Percentiles rank a stretch among this genome's conserved stretches.
Conservation (phyloP, 345 rosid genomes). For the Linum lewisii region DNA sequence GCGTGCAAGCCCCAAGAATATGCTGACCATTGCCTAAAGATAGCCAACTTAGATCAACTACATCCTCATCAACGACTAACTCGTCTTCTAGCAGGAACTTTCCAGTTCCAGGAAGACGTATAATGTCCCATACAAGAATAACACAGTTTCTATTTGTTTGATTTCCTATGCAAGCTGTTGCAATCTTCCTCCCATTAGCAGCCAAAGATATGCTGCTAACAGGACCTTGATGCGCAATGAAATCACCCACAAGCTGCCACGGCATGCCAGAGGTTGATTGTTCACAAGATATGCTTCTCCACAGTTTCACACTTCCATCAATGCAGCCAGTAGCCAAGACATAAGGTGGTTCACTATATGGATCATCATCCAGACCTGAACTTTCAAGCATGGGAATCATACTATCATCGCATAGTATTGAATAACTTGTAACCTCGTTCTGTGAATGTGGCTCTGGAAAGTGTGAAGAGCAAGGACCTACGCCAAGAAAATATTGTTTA, state of each 20-base stretch:
- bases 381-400: conserved; percentile 24
- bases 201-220: conserved; percentile 45
- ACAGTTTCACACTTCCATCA: conserved; percentile 75
- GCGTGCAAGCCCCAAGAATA: conserved; percentile 63
- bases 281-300: conserved; percentile 48
- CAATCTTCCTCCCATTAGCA: conserved; percentile 62
- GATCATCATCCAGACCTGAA: conserved; percentile 20
- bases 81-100: conserved; percentile 58
- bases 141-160: conserved; percentile 20
- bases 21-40: conserved; percentile 52
- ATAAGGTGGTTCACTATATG: conserved; percentile 36
- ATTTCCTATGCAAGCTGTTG: conserved; percentile 38
- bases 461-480: conserved; percentile 47
- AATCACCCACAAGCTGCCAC: conserved; percentile 79
- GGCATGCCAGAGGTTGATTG: conserved; percentile 20
- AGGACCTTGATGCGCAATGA: conserved; percentile 46
- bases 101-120: conserved; percentile 47
- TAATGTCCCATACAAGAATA: conserved; percentile 54
- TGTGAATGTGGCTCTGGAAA: conserved; percentile 48
- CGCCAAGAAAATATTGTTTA: conserved; percentile 40
- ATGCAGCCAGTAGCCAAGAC: conserved; percentile 69
- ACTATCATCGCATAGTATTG: conserved; percentile 41
- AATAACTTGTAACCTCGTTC: conserved; percentile 56
- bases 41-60: conserved; percentile 62
- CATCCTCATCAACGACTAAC: conserved; percentile 33